Evolutionary conservation across 768 basidiomycete genomes (phyloP).

Genomic region (Pulveroboletus sp.): DNA sequence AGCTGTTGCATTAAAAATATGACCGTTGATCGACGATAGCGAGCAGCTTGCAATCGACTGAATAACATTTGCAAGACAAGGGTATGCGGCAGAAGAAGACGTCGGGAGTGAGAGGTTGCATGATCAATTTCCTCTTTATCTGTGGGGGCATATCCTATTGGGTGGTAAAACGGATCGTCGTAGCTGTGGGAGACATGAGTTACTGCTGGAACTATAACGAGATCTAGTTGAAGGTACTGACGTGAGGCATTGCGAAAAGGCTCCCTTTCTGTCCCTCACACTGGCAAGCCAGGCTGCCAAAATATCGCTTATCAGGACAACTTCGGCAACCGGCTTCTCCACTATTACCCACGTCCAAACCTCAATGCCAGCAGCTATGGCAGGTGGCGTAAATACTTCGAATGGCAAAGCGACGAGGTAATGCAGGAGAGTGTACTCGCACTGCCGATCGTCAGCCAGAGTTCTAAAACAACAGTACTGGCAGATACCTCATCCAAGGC

Average conservation of each 20-base stretch:
- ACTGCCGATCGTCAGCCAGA: constrained; percentile 41
- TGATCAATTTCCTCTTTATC: constrained; percentile 81
- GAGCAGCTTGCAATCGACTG: constrained; percentile 89
- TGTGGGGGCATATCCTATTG: constrained; percentile 85
- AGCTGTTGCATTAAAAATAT: constrained; percentile 83
- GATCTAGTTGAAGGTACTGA: constrained; percentile 35
- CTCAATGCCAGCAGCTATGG: constrained; percentile 84
- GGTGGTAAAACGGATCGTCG: constrained; percentile 80
- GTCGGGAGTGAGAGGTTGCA: constrained; percentile 60
- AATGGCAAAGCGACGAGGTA: constrained; percentile 87
- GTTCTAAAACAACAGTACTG: neutral
- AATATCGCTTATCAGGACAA: constrained; percentile 81
- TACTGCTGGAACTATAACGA: neutral
- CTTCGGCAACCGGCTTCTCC: constrained; percentile 76
- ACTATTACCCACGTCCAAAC: constrained; percentile 96
- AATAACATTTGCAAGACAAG: constrained; percentile 84
- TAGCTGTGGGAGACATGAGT: constrained; percentile 48
- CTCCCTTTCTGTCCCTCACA: constrained; percentile 69
- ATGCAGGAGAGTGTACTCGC: constrained; percentile 80
- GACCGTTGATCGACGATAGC: constrained; percentile 79
- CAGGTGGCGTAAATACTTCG: constrained; percentile 80
- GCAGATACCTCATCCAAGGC: constrained; percentile 53
- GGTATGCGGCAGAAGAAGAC: constrained; percentile 77
- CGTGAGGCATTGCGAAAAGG: constrained; percentile 83
- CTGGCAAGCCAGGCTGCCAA: constrained; percentile 83